Evolutionary conservation across 1,139 yeast genomes (phyloP), one percentile per base, ranked within the genome.

Genomic region (Hyphopichia burtonii): DNA sequence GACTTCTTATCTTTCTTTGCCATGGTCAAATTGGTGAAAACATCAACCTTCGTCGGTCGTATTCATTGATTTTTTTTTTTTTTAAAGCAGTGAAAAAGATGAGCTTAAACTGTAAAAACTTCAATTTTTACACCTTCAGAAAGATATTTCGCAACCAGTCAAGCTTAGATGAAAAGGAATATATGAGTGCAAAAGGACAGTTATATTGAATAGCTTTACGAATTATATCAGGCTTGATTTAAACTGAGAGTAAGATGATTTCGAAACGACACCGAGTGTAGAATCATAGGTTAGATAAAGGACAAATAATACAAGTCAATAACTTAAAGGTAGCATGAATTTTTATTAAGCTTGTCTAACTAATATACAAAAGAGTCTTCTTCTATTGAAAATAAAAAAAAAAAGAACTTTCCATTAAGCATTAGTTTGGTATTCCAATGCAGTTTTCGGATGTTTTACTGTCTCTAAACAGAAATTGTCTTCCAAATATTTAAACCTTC

Each of bases 401-500:
- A n/a, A n/a, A n/a, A n/a, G n/a, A n/a, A n/a, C n/a, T n/a, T n/a
- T n/a, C n/a, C n/a, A n/a, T n/a, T n/a, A n/a, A n/a, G n/a, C n/a
- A n/a, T n/a, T n/a, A n/a, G n/a, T n/a, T n/a, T n/a, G n/a, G n/a
- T n/a, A n/a, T n/a, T n/a, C n/a, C 28, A 25, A 10, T 25, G 28
- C 28, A 25, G 11, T n/a, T n/a, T n/a, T n/a, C n/a, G n/a, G n/a
- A n/a, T n/a, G n/a, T n/a, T n/a, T n/a, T n/a, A n/a, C n/a, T n/a
- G n/a, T n/a, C n/a, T n/a, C n/a, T n/a, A 90, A 39, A 93, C 96
- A 62, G 96, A 87, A 58, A 93, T 91, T 25, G 98, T 91, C 72
- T 93, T 93, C 97, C 98, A 93, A 41, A 93, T 73, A 58, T 89
- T 87, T 63, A 93, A 75, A 36, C 99, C 99, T 55, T 91, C 98